These are phyloP conservation scores for Rhodosporidiobolus sp. DNA, from an alignment of 768 basidiomycete genomes.

Conservation along the genomic window DNA sequence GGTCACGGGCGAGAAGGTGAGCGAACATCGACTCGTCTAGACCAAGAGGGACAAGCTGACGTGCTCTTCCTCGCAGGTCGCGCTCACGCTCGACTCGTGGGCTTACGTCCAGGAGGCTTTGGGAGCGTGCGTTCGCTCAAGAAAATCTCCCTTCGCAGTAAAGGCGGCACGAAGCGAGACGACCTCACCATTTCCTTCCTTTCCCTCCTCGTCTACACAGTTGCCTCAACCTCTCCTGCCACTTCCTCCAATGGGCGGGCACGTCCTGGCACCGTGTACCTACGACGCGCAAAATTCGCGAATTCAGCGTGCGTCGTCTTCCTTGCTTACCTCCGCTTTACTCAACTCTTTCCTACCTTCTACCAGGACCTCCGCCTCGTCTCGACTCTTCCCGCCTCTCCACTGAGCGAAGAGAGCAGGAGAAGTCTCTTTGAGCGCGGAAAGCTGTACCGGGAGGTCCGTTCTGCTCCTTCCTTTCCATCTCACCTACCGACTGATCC, in stretches of 20 bases:
- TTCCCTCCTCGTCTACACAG: too few species aligned
- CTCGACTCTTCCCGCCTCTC: neutral
- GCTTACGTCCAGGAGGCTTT: neutral
- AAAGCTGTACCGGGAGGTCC: neutral
- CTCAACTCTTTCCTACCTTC: too few species aligned
- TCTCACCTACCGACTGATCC: neutral
- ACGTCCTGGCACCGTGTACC: neutral
- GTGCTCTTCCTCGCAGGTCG: neutral
- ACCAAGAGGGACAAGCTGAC: neutral
- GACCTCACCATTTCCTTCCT: too few species aligned
- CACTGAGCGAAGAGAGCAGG: neutral
- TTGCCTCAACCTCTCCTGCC: constrained; percentile 1
- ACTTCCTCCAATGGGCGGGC: constrained; percentile 1
- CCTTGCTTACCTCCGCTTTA: neutral
- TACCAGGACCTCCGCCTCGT: neutral
- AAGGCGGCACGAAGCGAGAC: too few species aligned
- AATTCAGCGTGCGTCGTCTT: neutral
- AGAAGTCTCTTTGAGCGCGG: neutral
- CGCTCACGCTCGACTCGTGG: constrained; percentile 4
- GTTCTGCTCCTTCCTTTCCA: neutral
- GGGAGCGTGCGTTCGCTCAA: neutral
- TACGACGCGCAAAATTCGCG: neutral
- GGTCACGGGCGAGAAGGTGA: constrained; percentile 1
- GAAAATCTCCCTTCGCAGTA: too few species aligned
- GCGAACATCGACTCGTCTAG: neutral